Percentiles rank a stretch among this genome's conserved stretches.
Evolutionary conservation across 2,329 filamentous ascomycete species (phyloP).

Genomic region (Fusarium acutatum): DNA sequence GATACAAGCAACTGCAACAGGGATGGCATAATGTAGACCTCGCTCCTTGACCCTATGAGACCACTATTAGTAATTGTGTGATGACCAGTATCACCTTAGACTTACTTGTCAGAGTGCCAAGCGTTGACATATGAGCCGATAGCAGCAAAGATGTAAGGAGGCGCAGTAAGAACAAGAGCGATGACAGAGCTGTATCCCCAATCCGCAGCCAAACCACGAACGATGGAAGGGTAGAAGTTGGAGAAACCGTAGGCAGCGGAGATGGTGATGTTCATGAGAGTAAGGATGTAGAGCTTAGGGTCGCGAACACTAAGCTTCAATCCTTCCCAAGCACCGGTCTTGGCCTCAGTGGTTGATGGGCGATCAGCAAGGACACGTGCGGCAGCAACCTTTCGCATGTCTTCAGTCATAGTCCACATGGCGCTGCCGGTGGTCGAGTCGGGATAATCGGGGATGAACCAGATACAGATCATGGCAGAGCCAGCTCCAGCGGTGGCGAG

Average conservation of each 20-base stretch:
- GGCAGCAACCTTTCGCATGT: slow-evolving; percentile 6
- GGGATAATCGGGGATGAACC: slow-evolving; percentile 14
- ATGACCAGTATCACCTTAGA: fast-evolving
- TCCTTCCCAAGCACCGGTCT: slow-evolving; percentile 12
- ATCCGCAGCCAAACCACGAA: background rate
- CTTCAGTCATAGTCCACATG: slow-evolving; percentile 7
- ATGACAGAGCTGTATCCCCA: slow-evolving; percentile 15
- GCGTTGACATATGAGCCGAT: slow-evolving; percentile 14
- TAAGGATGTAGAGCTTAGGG: slow-evolving; percentile 14
- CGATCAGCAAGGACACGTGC: slow-evolving; percentile 9
- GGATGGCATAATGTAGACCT: slow-evolving; percentile 1
- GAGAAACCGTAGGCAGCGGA: slow-evolving; percentile 13
- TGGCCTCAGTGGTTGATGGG: background rate
- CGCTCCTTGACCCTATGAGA: background rate
- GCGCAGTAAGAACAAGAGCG: slow-evolving; percentile 2
- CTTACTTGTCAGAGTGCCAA: slow-evolving; percentile 14
- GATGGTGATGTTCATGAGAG: slow-evolving; percentile 13
- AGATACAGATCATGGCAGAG: slow-evolving; percentile 12
- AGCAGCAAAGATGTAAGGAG: slow-evolving; percentile 8
- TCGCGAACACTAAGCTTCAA: slow-evolving; percentile 10
- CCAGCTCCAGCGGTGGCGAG: slow-evolving; percentile 3
- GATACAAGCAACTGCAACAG: background rate
- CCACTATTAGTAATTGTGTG: fast-evolving
- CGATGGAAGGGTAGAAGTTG: slow-evolving; percentile 12
- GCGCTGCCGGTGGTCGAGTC: background rate